Evolutionary conservation across 345 rosid genomes (phyloP).

Genomic region (Acer yangbiense): DNA sequence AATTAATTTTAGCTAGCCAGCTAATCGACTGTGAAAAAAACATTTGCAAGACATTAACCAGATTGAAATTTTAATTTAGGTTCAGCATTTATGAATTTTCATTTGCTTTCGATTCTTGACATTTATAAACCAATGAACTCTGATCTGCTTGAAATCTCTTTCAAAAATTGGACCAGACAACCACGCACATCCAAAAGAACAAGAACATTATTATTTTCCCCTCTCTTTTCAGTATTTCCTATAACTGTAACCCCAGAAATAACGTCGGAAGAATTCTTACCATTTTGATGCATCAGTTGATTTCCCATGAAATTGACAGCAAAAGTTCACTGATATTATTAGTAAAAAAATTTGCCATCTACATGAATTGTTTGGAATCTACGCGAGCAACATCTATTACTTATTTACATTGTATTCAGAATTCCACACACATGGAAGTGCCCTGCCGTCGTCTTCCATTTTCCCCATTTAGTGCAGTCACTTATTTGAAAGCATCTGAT

Average conservation of each 20-base stretch:
- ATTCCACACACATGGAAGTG: background rate
- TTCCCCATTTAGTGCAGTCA: constrained; percentile 25
- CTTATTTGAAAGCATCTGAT: constrained; percentile 64
- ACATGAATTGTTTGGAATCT: background rate
- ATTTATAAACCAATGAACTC: background rate
- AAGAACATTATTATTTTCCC: background rate
- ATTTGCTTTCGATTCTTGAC: background rate
- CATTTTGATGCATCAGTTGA: background rate
- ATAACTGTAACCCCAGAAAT: background rate
- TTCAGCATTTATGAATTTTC: background rate
- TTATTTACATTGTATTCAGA: background rate
- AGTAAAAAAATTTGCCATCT: background rate
- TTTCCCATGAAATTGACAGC: too few species aligned
- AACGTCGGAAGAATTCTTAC: background rate
- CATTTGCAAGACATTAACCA: too few species aligned
- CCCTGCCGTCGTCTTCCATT: background rate
- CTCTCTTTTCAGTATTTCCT: background rate
- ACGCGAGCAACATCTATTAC: background rate
- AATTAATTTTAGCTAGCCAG: too few species aligned
- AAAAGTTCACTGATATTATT: background rate
- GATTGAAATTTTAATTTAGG: too few species aligned
- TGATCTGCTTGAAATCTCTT: background rate
- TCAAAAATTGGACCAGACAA: background rate
- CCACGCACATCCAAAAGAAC: background rate
- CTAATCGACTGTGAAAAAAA: too few species aligned